Percentiles rank a stretch among this genome's conserved stretches.
Conservation (phyloP, 495 filamentous ascomycete genomes). For the Stereocaulon alpinum region DNA sequence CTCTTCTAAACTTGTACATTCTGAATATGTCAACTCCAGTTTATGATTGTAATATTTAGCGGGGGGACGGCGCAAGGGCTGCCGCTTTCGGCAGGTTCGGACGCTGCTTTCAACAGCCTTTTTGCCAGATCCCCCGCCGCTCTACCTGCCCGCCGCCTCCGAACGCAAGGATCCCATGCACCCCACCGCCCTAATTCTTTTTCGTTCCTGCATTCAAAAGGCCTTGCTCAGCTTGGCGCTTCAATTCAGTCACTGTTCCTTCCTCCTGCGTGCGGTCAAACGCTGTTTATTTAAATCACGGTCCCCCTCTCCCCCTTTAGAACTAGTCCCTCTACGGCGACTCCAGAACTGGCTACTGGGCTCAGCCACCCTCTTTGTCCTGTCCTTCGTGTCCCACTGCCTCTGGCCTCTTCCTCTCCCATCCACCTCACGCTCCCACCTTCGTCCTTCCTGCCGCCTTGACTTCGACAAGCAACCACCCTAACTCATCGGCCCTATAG, state of each 20-base stretch:
- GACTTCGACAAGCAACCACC: neutral
- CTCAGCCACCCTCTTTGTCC: neutral
- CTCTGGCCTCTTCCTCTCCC: neutral
- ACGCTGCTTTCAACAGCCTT: conserved; percentile 2
- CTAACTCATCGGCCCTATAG: neutral
- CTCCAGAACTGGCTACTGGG: neutral
- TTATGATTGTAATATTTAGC: no score
- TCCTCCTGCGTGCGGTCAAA: neutral
- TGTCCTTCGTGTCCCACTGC: neutral
- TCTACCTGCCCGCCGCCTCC: no score
- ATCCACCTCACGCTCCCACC: no score
- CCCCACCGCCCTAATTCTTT: neutral
- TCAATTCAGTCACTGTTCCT: neutral
- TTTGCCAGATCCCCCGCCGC: neutral
- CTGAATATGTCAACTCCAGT: no score
- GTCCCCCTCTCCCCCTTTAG: neutral
- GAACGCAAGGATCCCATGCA: no score
- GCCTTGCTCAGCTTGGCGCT: neutral
- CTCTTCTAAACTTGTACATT: no score
- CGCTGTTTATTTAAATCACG: neutral
- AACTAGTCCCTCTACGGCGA: neutral
- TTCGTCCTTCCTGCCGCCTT: no score
- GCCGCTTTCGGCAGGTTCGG: conserved; percentile 5
- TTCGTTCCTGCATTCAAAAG: no score
- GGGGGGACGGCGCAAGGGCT: conserved; percentile 21